Evolutionary conservation across 176 grass and related monocot genomes (phyloP), one percentile per base, ranked within the genome.

Genomic region (Aegilops bicornis): DNA sequence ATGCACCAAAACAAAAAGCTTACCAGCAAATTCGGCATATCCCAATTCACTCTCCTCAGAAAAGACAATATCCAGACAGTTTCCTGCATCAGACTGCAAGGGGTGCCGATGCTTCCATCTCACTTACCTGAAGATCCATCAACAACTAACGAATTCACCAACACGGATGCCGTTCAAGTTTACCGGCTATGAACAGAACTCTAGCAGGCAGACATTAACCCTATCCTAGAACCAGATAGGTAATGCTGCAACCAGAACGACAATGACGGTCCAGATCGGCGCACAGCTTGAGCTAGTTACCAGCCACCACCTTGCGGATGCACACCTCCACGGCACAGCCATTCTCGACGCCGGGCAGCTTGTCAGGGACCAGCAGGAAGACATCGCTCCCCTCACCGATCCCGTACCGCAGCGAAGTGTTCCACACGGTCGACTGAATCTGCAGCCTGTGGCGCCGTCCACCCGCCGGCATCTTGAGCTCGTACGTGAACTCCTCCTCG

Each of bases 401-500:
- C 73, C 73, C 73, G 43, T 76, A 52, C 24, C 73, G 42, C 25
- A 76, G 73, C 25, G 73, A 52, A 1, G 73, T 76, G 73, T 76
- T 76, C 73, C 73, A 52, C 43, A 52, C 73, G 4, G 73, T 76
- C 4, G 73, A 76, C 43, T 76, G 24, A 45, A 76, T 76, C 73
- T 76, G 73, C 73, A 76, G 73, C 43, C 43, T 4, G 43, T 76
- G 59, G 8, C 22, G 43, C 4, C 43, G 39, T 76, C 73, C 42
- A 50, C 24, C 24, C 1, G 24, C 23, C n/a, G 7, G 39, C 14
- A 30, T 50, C 23, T 76, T 76, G 24, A 76, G 43, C 73, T 76
- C 73, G 73, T 76, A 76, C 0, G 24, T 50, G 73, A 76, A 76
- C 42, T 76, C 73, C 43, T 50, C 10, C 23, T 50, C 25, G 14